Conservation (phyloP, 306 rosid species). For the Malus sieversii region DNA sequence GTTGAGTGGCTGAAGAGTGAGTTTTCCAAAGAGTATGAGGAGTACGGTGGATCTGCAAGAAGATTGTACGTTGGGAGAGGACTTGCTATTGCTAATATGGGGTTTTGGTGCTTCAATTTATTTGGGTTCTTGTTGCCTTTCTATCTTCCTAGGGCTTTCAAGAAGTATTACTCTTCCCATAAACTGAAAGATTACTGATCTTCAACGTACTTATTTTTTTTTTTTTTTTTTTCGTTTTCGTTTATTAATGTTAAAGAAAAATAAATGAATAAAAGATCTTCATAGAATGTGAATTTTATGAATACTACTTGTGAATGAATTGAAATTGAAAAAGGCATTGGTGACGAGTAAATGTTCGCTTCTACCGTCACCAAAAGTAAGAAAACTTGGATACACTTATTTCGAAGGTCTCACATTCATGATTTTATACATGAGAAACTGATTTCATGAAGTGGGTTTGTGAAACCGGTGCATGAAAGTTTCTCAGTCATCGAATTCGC, state of each 20-base stretch:
- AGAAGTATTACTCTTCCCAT: constrained; percentile 39
- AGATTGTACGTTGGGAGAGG: constrained; percentile 51
- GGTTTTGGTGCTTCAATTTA: constrained; percentile 81
- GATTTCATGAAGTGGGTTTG: no score
- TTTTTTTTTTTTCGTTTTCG: background rate
- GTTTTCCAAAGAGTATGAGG: constrained; percentile 38
- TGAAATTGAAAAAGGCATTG: no score
- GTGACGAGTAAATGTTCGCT: no score
- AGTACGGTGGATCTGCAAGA: constrained; percentile 39
- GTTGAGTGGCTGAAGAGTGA: constrained; percentile 71
- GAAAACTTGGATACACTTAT: no score
- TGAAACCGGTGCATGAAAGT: background rate
- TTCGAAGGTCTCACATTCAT: no score
- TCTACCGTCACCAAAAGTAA: no score
- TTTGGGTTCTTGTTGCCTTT: constrained; percentile 85
- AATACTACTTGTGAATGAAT: no score
- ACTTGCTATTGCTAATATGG: constrained; percentile 81
- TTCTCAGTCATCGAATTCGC: background rate
- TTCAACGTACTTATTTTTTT: background rate
- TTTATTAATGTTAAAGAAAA: background rate
- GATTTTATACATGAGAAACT: no score
- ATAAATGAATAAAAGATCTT: background rate
- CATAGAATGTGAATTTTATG: background rate
- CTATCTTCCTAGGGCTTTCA: constrained; percentile 83
- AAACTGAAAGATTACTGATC: constrained; percentile 30